Conservation (phyloP, 2,329 filamentous ascomycete species). For the Helminthosporium solani region DNA sequence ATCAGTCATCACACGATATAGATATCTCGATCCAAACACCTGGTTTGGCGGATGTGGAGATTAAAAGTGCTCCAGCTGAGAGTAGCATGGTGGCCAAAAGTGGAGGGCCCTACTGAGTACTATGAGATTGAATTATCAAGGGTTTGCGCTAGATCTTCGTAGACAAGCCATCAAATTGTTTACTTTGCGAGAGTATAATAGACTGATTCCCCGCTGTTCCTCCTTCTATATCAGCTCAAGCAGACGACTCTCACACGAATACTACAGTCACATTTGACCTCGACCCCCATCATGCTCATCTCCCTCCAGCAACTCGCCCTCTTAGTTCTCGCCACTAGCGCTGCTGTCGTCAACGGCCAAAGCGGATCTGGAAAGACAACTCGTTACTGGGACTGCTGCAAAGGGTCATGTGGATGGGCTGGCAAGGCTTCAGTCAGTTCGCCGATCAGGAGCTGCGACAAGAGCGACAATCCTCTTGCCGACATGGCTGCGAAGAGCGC, state of each 20-base stretch:
- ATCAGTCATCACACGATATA: not conserved
- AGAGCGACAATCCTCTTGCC: conserved; percentile 56
- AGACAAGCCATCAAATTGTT: not conserved
- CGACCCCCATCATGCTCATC: conserved; percentile 20
- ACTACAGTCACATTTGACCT: not conserved
- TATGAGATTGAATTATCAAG: not conserved
- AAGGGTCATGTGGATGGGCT: conserved; percentile 64
- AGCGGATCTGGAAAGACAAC: conserved; percentile 35
- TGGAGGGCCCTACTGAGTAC: not conserved
- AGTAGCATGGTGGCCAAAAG: conserved; percentile 2
- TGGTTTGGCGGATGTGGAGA: conserved; percentile 5
- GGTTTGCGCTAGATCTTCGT: not conserved
- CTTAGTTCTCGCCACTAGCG: conserved; percentile 26
- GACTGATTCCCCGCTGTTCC: not conserved
- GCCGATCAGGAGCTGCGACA: conserved; percentile 58
- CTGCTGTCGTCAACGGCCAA: conserved; percentile 29
- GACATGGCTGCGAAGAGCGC: conserved; percentile 53
- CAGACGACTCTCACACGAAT: not conserved
- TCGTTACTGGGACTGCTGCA: conserved; percentile 63
- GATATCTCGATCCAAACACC: conserved; percentile 6
- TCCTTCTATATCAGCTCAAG: not conserved
- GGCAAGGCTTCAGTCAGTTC: conserved; percentile 57
- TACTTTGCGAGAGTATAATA: not conserved
- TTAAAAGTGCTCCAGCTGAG: no score
- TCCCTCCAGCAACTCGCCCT: conserved; percentile 32